Evolutionary conservation across 495 filamentous ascomycete species (phyloP), one percentile per base, ranked within the genome.

Genomic region (Aspergillus sclerotiicarbonarius): DNA sequence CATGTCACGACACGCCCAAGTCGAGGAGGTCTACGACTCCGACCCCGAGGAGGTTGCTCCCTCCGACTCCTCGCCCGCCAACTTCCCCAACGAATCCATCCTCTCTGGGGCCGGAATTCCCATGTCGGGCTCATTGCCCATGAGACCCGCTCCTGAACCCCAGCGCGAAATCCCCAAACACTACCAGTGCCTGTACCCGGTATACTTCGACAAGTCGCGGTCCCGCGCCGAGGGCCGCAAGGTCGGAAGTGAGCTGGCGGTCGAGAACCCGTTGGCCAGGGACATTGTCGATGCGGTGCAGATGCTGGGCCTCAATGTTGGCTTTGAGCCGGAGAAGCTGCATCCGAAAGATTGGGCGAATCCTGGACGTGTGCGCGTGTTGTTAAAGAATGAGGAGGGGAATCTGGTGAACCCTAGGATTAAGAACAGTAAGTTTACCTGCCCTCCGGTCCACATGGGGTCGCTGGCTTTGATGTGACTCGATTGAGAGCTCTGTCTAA

Each of bases 331-430:
- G 0, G 88, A 87, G 63, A 96, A 96, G 75, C 78, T 86, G 46
- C 94, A 98, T 76, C 94, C 94, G 0, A 92, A 92, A 73, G 94
- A 98, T 74, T 98, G 94, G 94, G 88, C 87, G 33, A 98, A 98
- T 75, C 94, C 94, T 12, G 94, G 94, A 0, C 80, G 94, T 29
- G 91, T 98, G 61, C 82, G 90, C 51, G 84, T 96, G 19, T 73
- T 84, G 63, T 73, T 97, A 15, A 90, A 90, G 70, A 76, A 83
- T 53, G 73, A 79, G 51, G 61, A 72, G 52, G 81, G 84, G 33
- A 64, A 69, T 45, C 61, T 71, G 41, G 57, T 78, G 51, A 82
- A 77, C 62, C 59, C 72, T 16, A 73, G 71, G 16, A 78, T 96
- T 37, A 89, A 89, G 72, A 96, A 94, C 67, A 98, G 86, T 88